phyloP scores from a whole-genome alignment of 2,329 filamentous ascomycete genomes.

The Conoideocrella luteorostrata region DNA sequence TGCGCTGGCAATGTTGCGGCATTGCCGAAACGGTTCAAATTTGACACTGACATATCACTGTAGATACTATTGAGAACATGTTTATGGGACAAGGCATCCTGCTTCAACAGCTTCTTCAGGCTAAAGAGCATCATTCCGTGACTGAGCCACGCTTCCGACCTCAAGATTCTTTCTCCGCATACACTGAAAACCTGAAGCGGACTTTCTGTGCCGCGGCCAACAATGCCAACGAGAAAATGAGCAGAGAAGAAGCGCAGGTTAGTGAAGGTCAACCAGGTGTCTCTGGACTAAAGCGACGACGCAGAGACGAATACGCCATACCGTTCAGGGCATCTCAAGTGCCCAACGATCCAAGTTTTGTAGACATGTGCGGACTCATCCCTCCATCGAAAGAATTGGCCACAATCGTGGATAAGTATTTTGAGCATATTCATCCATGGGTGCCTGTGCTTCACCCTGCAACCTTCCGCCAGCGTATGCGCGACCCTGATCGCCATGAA shows the following conservation, averaged over 20 bases:
- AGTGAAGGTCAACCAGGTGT: not conserved
- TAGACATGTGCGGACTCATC: not conserved
- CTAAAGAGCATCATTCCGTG: conserved; percentile 1
- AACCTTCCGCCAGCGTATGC: conserved; percentile 5
- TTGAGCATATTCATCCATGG: not conserved
- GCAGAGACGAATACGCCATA: not conserved
- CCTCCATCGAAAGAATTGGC: not conserved
- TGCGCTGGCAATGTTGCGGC: conserved; percentile 10
- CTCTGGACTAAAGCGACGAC: not conserved
- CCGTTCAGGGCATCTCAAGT: not conserved
- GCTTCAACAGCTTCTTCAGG: conserved; percentile 26
- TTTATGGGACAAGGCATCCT: conserved; percentile 30
- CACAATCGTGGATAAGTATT: not conserved
- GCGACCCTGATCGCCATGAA: not conserved
- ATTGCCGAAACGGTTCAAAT: not conserved
- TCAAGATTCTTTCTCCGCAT: not conserved
- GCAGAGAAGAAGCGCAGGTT: not conserved
- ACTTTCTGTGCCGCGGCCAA: not conserved
- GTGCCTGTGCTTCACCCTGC: conserved; percentile 8
- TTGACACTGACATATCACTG: too few species aligned
- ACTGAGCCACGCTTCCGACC: not conserved
- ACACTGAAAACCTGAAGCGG: conserved; percentile 17
- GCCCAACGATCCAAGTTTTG: not conserved
- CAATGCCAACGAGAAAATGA: not conserved
- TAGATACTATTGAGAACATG: conserved; percentile 28